Base-by-base conservation (phyloP, 148 eudicot genomes). In the Heliosperma pusillum region DNA sequence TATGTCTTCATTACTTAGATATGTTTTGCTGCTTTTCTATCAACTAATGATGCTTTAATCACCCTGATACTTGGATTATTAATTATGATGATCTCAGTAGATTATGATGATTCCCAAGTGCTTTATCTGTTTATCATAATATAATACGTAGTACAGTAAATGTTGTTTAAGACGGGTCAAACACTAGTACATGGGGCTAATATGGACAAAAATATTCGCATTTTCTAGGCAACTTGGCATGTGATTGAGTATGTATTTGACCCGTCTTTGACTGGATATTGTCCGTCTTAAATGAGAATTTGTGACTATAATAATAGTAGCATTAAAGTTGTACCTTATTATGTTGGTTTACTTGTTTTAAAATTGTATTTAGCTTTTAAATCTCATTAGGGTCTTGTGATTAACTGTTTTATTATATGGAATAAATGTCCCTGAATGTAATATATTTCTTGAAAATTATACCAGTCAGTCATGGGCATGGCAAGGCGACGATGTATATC, bases 401-500 rank as follows among this genome's bases (percentile, higher is more conserved):
- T 21, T 67, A 62, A 74, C 36, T 66, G 47, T 15, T 69, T 56
- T 76, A 66, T 57, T 33, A 2, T 52, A 64, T 53, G 1, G 55
- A 57, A 63, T 61, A 13, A 72, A 15, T n/a, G 9, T 17, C 15
- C 58, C 61, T 64, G 64, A 69, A 29, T 5, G 1, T 72, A 20
- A 44, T 56, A 10, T 57, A 19, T 22, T 44, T 12, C 25, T 53
- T 75, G 56, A 62, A 16, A 36, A 27, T 42, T 80, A 19, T 29
- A 20, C 17, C 30, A 89, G 87, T 40, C 73, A 83, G 64, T 83
- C 86, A 73, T 88, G 88, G 91, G 86, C 83, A 13, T 90, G 96
- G 90, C 80, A 82, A 27, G 80, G 75, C 70, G 85, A 75, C 19
- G 85, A 80, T 52, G 80, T 66, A 71, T 59, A 56, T 61, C 67